Evolutionary conservation across 768 basidiomycete genomes (phyloP).

Genomic region (Podaxis sp.): DNA sequence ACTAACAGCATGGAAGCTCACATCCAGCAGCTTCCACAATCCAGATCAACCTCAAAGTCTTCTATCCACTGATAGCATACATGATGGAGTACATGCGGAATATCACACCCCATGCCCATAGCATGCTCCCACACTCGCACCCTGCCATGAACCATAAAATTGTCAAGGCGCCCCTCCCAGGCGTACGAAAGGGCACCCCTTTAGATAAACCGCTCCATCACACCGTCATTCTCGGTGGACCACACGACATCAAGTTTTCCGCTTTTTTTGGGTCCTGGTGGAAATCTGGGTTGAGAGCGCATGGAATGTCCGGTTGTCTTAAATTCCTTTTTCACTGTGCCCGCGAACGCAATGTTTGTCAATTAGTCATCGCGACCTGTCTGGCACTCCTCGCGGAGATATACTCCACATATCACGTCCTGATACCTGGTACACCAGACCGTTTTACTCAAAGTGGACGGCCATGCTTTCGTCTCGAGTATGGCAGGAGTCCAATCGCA

Average conservation of each 20-base stretch:
- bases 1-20: background rate
- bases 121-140: slow-evolving; percentile 8
- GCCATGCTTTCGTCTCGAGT: slow-evolving; percentile 28
- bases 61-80: slow-evolving; percentile 29
- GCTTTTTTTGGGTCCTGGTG: background rate
- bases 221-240: slow-evolving; percentile 23
- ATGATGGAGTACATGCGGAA: slow-evolving; percentile 21
- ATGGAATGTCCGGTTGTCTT: slow-evolving; percentile 3
- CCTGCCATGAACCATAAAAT: slow-evolving; percentile 23
- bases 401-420: slow-evolving; percentile 17
- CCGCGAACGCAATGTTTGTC: slow-evolving; percentile 29
- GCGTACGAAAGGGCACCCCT: background rate
- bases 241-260: slow-evolving; percentile 14
- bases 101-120: slow-evolving; percentile 12
- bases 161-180: slow-evolving; percentile 20
- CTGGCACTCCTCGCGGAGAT: slow-evolving; percentile 33
- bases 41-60: slow-evolving; percentile 26
- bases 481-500: slow-evolving; percentile 33
- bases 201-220: background rate
- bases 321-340: slow-evolving; percentile 21
- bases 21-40: slow-evolving; percentile 27
- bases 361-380: slow-evolving; percentile 26
- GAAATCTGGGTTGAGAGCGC: background rate
- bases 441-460: background rate
- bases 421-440: background rate